Evolutionary conservation across 73 alveolate species (phyloP), one percentile per base, ranked within the genome.

Genomic region (Paramecium biaurelia): DNA sequence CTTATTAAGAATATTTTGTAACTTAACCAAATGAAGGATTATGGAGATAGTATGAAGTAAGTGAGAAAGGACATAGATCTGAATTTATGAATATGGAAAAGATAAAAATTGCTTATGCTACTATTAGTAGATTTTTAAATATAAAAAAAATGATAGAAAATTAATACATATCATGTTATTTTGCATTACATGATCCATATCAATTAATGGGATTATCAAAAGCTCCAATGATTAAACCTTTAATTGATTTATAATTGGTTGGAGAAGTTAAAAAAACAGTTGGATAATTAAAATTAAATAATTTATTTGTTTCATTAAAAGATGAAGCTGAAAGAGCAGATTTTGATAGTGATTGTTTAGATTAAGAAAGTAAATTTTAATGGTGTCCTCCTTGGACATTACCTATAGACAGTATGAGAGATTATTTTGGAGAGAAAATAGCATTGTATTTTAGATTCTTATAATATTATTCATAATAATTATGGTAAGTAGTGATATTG

Each of bases 251-350:
- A 45, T 26, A 68, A 45, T 58, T 89, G n/a, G 84, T 89, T 6
- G 45, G 42, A 5, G 94, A 70, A 38, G 57, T 18, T 0, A 12
- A 41, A 15, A 59, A 43, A 14, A 45, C 92, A 0, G 45, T 26
- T 57, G 87, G 92, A 26, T 28, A 67, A 89, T 28, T 70, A 18
- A 57, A 72, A 42, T 70, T 89, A 45, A 68, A 59, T 45, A 34
- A 89, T 58, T 53, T 89, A 9, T 89, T 89, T 38, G 84, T 45
- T 21, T 41, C 87, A 14, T 43, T 89, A 9, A 82, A 89, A 32
- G 94, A 89, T 68, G 94, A 89, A 45, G 94, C 94, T 6, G 94
- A 89, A 34, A 85, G 92, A 20, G 74, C 94, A 5, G 94, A 89
- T 70, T 89, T 89, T 26, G 94, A 89, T 89, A 85, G 85, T 24